These are phyloP conservation scores for Meyerozyma carpophila DNA, from an alignment of 1,139 yeast genomes.

Conservation along the genomic window DNA sequence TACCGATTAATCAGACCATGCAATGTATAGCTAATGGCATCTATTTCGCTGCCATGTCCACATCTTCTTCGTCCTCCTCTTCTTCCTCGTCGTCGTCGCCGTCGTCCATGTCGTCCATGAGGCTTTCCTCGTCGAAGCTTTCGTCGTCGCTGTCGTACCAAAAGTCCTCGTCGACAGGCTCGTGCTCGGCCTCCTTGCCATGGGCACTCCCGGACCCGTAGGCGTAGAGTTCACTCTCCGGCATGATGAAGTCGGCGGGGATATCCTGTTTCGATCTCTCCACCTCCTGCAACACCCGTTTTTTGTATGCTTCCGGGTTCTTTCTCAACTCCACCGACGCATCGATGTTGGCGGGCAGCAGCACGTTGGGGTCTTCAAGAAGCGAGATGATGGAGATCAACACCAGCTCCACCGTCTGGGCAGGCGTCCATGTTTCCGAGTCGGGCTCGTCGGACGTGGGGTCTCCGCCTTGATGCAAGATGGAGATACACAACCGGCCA, in stretches of 20 bases:
- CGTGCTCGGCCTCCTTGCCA: constrained; percentile 45
- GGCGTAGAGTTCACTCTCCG: constrained; percentile 56
- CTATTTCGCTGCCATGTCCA: constrained; percentile 27
- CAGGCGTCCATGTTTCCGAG: constrained; percentile 94
- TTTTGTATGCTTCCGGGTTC: constrained; percentile 73
- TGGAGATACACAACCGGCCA: constrained; percentile 89
- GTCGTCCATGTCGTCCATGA: constrained; percentile 49
- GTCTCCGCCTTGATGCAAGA: constrained; percentile 85
- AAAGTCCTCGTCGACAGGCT: constrained; percentile 77
- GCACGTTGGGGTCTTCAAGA: constrained; percentile 87
- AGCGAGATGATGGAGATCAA: constrained; percentile 84
- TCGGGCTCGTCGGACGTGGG: constrained; percentile 88
- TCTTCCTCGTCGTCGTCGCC: constrained; percentile 55
- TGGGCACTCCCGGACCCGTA: constrained; percentile 43
- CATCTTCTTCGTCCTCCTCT: constrained; percentile 44
- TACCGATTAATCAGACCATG: not conserved
- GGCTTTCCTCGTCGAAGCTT: constrained; percentile 49
- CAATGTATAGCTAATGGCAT: not conserved
- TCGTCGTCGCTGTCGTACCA: constrained; percentile 74
- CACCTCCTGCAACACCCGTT: constrained; percentile 77
- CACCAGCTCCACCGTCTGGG: constrained; percentile 90
- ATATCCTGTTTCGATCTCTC: constrained; percentile 78
- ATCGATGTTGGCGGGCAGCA: constrained; percentile 94
- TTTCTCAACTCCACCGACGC: constrained; percentile 92
- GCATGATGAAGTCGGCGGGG: constrained; percentile 82